A percentile compares a stretch with the other conserved stretches of the same genome.
Evolutionary conservation across 2,329 filamentous ascomycete genomes (phyloP).

Genomic region (Monosporascus sp.): DNA sequence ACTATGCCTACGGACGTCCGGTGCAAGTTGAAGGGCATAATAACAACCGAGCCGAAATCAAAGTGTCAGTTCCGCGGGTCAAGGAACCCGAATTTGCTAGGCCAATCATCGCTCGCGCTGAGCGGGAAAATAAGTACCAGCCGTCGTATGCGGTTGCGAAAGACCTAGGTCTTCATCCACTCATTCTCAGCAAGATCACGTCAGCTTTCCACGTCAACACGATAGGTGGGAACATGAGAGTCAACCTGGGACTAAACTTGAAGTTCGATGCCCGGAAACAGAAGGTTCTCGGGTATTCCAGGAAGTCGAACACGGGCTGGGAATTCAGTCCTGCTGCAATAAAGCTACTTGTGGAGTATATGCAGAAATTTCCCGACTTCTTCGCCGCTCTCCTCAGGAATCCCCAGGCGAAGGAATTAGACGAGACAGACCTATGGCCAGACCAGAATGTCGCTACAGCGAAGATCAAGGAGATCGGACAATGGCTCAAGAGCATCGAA

Average conservation of each 20-base stretch:
- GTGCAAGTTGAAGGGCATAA: conserved; percentile 74
- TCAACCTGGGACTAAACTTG: conserved; percentile 90
- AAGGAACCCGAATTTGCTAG: conserved; percentile 79
- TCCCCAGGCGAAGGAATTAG: conserved; percentile 76
- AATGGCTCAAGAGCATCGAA: conserved; percentile 88
- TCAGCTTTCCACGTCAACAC: conserved; percentile 81
- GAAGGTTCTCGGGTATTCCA: conserved; percentile 93
- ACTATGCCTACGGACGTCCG: conserved; percentile 86
- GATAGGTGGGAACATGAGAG: conserved; percentile 66
- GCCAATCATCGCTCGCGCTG: conserved; percentile 64
- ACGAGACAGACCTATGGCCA: conserved; percentile 81
- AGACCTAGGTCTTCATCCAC: conserved; percentile 72
- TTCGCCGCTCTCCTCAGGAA: conserved; percentile 83
- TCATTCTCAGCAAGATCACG: conserved; percentile 92
- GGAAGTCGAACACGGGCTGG: conserved; percentile 82
- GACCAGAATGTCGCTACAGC: conserved; percentile 63
- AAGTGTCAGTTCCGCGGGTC: conserved; percentile 65
- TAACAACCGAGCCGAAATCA: conserved; percentile 70
- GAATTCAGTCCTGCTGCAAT: conserved; percentile 88
- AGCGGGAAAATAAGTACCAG: conserved; percentile 67
- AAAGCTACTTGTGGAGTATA: conserved; percentile 77
- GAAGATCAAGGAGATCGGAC: conserved; percentile 88
- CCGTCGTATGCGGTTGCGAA: conserved; percentile 87
- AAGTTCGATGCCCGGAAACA: conserved; percentile 95
- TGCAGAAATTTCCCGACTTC: conserved; percentile 92